A percentile compares a stretch with the other conserved stretches of the same genome.
Conservation (phyloP, 2,329 filamentous ascomycete species). For the Botrytis fabae region DNA sequence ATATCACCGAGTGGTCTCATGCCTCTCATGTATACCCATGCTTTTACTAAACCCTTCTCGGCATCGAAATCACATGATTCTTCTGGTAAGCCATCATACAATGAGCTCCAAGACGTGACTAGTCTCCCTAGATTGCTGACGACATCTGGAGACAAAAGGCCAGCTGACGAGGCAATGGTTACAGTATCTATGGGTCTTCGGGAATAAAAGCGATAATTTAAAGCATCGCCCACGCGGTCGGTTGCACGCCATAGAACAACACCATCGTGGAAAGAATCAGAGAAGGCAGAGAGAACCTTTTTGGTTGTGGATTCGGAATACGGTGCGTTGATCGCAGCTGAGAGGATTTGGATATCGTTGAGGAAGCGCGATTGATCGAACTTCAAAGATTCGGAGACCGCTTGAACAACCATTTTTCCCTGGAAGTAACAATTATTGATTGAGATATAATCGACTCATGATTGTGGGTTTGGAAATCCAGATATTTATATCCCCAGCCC, state of each 20-base stretch:
- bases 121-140: not conserved
- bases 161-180: not conserved
- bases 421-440: not conserved
- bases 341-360: not conserved
- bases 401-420: not conserved
- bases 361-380: constrained; percentile 2
- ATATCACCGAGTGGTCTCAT: constrained; percentile 20
- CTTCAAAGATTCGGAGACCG: not conserved
- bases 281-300: not conserved
- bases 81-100: constrained; percentile 12
- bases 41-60: constrained; percentile 15
- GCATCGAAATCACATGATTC: constrained; percentile 22
- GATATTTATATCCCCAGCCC: not conserved
- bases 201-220: constrained; percentile 21
- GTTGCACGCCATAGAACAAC: constrained; percentile 17
- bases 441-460: too few relatives aligned
- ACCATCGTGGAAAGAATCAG: not conserved
- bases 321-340: constrained; percentile 5
- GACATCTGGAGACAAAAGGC: not conserved
- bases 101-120: not conserved
- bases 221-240: constrained; percentile 9
- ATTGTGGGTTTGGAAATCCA: not conserved
- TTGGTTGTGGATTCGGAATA: not conserved
- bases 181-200: constrained; percentile 19
- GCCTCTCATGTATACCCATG: constrained; percentile 18